phyloP scores from a whole-genome alignment of 148 eudicot species.

The Rhododendron griersonianum region DNA sequence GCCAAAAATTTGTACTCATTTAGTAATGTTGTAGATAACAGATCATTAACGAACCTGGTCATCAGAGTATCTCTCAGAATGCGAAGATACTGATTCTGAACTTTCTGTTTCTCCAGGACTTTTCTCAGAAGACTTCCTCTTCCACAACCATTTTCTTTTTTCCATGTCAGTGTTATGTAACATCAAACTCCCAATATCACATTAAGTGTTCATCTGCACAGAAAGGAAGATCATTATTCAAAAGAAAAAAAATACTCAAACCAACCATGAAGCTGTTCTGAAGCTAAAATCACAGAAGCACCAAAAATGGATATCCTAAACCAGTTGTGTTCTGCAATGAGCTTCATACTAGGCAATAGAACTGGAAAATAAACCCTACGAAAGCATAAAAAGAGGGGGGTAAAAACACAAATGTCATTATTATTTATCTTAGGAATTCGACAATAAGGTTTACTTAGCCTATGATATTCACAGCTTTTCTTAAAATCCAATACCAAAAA shows the following conservation, averaged over 20 bases:
- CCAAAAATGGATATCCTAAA: not conserved
- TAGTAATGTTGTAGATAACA: not conserved
- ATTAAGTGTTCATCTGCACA: constrained; percentile 13
- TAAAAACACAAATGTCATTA: not conserved
- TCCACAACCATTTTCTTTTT: constrained; percentile 79
- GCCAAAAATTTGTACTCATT: not conserved
- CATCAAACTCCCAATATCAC: constrained; percentile 3
- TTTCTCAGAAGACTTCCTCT: constrained; percentile 58
- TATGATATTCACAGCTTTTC: constrained; percentile 19
- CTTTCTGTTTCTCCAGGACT: constrained; percentile 63
- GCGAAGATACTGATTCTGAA: constrained; percentile 63
- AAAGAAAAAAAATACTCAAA: not conserved
- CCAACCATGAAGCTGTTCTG: not conserved
- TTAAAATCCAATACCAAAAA: constrained; percentile 18
- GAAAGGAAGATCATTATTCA: not conserved
- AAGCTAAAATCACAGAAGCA: not conserved
- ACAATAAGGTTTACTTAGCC: constrained; percentile 2
- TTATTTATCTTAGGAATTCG: not conserved
- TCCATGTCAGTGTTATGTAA: constrained; percentile 30
- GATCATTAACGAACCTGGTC: constrained; percentile 52
- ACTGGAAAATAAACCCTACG: not conserved
- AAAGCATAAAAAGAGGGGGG: not conserved
- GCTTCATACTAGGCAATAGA: not conserved
- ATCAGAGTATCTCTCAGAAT: constrained; percentile 59
- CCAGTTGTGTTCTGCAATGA: not conserved